phyloP scores from a whole-genome alignment of 1,284 basidiomycete species.

The Peniophora sp. region DNA sequence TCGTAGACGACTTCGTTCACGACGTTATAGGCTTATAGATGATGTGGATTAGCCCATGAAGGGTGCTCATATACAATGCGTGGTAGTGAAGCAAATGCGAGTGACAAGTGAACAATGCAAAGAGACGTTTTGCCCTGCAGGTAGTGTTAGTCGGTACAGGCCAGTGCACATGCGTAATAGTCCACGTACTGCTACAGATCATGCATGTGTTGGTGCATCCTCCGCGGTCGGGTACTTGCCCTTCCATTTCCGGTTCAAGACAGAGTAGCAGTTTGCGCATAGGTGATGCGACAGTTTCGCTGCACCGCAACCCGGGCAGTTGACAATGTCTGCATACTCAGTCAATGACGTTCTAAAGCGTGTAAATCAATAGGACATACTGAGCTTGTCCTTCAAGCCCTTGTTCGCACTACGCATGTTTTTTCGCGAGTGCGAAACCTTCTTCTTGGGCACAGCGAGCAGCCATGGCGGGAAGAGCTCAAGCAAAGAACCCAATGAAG shows the following conservation, averaged over 20 bases:
- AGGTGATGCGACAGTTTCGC: slow-evolving; percentile 88
- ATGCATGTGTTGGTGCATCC: no score
- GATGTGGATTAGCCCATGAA: neutral
- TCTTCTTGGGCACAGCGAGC: slow-evolving; percentile 92
- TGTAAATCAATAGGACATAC: slow-evolving; percentile 40
- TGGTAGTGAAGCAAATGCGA: no score
- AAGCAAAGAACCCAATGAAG: slow-evolving; percentile 52
- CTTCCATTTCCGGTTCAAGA: slow-evolving; percentile 67
- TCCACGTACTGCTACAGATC: no score
- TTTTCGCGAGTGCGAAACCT: slow-evolving; percentile 89
- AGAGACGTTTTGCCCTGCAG: no score
- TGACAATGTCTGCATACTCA: slow-evolving; percentile 66
- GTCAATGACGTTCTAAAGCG: slow-evolving; percentile 1
- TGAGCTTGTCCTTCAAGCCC: slow-evolving; percentile 89
- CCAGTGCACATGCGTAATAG: no score
- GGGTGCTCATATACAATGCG: neutral
- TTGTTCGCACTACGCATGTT: slow-evolving; percentile 95
- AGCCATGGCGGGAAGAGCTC: slow-evolving; percentile 86
- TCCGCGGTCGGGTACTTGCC: slow-evolving; percentile 2
- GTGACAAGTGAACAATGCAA: no score
- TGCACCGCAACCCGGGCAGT: slow-evolving; percentile 86
- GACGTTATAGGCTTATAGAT: slow-evolving; percentile 5
- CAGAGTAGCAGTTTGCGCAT: slow-evolving; percentile 80
- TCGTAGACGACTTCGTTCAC: slow-evolving; percentile 10
- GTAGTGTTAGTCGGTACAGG: no score